Conservation (phyloP, 2,329 filamentous ascomycete genomes). For the Fusarium sp. region DNA sequence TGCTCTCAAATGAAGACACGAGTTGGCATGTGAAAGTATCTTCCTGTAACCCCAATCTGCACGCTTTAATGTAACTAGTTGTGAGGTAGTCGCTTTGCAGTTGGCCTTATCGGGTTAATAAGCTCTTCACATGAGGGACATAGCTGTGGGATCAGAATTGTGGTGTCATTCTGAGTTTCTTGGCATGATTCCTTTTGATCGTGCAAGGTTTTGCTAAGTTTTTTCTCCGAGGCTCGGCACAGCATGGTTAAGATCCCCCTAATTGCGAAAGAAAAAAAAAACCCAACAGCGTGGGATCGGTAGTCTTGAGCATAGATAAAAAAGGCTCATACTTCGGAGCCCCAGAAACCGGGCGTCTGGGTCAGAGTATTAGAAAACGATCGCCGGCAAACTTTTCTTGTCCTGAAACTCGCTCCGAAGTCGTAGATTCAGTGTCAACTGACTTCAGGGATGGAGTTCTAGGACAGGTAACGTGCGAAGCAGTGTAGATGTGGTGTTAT, state of each 20-base stretch:
- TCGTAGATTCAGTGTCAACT: slow-evolving; percentile 25
- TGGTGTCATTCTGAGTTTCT: slow-evolving; percentile 10
- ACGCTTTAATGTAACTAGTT: neutral
- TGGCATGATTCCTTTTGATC: slow-evolving; percentile 11
- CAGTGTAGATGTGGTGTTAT: slow-evolving; percentile 29
- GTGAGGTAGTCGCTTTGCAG: slow-evolving; percentile 5
- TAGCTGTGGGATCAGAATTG: slow-evolving; percentile 3
- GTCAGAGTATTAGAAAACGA: slow-evolving; percentile 24
- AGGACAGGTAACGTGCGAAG: slow-evolving; percentile 1
- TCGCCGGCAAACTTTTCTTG: slow-evolving; percentile 28
- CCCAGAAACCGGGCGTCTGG: slow-evolving; percentile 35
- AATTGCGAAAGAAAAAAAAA: slow-evolving; percentile 7
- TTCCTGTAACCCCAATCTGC: neutral
- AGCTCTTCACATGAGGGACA: slow-evolving; percentile 6
- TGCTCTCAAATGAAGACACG: neutral
- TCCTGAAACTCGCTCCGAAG: slow-evolving; percentile 38
- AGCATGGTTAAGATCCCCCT: slow-evolving; percentile 6
- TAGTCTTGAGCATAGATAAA: neutral
- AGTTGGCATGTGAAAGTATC: slow-evolving; percentile 19
- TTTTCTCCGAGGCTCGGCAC: slow-evolving; percentile 19
- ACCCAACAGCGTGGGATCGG: slow-evolving; percentile 26
- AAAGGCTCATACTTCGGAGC: slow-evolving; percentile 11
- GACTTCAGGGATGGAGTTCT: slow-evolving; percentile 11
- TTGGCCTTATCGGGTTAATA: slow-evolving; percentile 2
- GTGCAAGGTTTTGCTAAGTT: neutral